These are phyloP conservation scores for Nannochloropsis gaditana DNA, from an alignment of 108 stramenopile species.

Conservation along the genomic window DNA sequence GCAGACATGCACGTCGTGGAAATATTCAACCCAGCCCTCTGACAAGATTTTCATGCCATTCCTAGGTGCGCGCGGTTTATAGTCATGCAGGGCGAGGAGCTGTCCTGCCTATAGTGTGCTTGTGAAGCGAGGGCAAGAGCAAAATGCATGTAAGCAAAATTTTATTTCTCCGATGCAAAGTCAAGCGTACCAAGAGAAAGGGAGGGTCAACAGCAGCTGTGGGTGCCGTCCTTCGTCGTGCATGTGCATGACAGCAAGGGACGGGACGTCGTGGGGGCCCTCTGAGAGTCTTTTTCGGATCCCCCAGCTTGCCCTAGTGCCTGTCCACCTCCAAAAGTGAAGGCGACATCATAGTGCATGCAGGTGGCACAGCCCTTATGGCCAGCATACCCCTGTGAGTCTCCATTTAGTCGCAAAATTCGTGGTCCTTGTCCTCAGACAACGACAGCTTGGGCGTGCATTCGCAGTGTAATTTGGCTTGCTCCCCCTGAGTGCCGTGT, in stretches of 20 bases:
- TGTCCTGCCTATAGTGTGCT: no score
- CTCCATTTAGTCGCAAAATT: conserved; percentile 7
- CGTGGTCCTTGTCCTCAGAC: neutral
- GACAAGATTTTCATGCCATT: no score
- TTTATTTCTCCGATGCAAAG: no score
- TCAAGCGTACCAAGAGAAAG: no score
- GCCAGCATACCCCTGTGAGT: conserved; percentile 17
- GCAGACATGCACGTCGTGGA: no score
- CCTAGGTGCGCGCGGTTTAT: no score
- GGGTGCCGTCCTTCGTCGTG: neutral
- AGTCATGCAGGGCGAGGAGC: no score
- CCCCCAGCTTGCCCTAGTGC: neutral
- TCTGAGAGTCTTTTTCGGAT: neutral
- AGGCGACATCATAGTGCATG: conserved; percentile 14
- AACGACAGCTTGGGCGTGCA: neutral
- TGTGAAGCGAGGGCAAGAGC: no score
- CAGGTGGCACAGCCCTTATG: conserved; percentile 19
- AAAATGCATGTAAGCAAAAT: no score
- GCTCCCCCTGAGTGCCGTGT: no score
- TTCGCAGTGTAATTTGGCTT: neutral
- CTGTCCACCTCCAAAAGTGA: conserved; percentile 19
- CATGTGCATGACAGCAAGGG: neutral
- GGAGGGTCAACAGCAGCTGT: conserved; percentile 12
- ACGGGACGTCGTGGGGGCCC: neutral
- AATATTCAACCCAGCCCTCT: no score